Base-by-base conservation (phyloP, 83 land plant genomes). In the Thuja plicata region DNA sequence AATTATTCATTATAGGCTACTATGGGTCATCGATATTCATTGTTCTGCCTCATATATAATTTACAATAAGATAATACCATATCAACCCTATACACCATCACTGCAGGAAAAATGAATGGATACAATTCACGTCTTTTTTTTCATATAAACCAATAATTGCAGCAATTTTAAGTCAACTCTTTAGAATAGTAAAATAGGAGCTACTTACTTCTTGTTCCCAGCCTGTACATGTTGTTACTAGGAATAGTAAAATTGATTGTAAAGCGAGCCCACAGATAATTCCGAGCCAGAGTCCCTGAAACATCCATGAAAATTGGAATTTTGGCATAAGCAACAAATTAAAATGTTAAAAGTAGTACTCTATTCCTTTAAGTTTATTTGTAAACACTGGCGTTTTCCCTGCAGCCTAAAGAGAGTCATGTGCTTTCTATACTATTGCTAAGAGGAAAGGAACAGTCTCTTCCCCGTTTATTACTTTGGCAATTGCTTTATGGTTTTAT, bases 221-320 rank as follows among this genome's bases (percentile, higher is more conserved):
- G 81, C 91, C 88, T 16, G 91, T 94, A 34, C 90, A 88, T 1
- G 90, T 3, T 16, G 88, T 92, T 10, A 92, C 32, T 27, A 62
- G 54, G 5, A 60, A 10, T 17, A 94, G 94, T 0, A 88, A 62
- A 16, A 89, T 62, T 27, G 90, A 85, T 91, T 92, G 95, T 0
- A 89, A 87, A 3, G 38, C n/a, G 1, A 92, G 87, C 35, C 92
- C 93, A 80, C 87, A 87, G 73, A 89, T 78, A 40, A 92, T 88
- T 85, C 93, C 93, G 38, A 92, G 34, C 93, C 93, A 92, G 48
- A 92, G 89, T 66, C 93, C 93, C 93, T 92, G 89, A 60, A 86
- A 83, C 2, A 57, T 70, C 12, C 66, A 57, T 79, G 21, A 79
- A 79, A 35, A 16, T 78, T 16, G 82, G 41, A 79, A 35, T 3